Percentiles rank a stretch among this genome's conserved stretches.
Conservation (phyloP, 1,284 basidiomycete species). For the Farysia itapuensis region DNA sequence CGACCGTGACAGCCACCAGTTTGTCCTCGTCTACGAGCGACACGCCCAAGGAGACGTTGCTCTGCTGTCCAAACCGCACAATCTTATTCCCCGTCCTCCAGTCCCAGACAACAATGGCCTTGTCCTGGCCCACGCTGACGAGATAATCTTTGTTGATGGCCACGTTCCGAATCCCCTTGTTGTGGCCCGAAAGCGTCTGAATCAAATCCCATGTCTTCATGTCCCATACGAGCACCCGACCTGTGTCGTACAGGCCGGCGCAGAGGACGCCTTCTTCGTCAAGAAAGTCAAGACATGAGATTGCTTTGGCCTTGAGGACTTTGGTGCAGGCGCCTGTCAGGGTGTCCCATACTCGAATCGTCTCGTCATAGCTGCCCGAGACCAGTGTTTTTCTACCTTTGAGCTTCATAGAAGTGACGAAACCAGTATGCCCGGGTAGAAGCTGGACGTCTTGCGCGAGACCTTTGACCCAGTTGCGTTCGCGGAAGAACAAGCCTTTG, state of each 20-base stretch:
- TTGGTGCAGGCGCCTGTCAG: conserved; percentile 76
- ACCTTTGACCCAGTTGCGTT: conserved; percentile 72
- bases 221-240: conserved; percentile 60
- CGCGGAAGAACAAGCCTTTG: conserved; percentile 77
- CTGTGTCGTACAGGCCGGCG: conserved; percentile 87
- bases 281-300: conserved; percentile 85
- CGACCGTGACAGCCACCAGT: conserved; percentile 84
- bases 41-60: conserved; percentile 85
- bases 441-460: conserved; percentile 76
- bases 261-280: conserved; percentile 83
- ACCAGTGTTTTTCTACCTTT: conserved; percentile 69
- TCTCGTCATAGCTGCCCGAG: conserved; percentile 83
- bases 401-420: conserved; percentile 79
- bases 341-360: conserved; percentile 50
- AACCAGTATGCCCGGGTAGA: conserved; percentile 80
- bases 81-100: conserved; percentile 73
- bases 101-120: conserved; percentile 84
- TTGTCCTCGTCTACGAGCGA: conserved; percentile 72
- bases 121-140: conserved; percentile 82
- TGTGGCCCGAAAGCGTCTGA: conserved; percentile 72
- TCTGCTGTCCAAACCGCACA: conserved; percentile 87
- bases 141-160: conserved; percentile 80
- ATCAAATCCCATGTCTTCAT: conserved; percentile 57
- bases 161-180: conserved; percentile 72
- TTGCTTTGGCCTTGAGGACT: conserved; percentile 77